These are phyloP conservation scores for Paulownia fortunei DNA, from an alignment of 257 asterid species.

Conservation along the genomic window DNA sequence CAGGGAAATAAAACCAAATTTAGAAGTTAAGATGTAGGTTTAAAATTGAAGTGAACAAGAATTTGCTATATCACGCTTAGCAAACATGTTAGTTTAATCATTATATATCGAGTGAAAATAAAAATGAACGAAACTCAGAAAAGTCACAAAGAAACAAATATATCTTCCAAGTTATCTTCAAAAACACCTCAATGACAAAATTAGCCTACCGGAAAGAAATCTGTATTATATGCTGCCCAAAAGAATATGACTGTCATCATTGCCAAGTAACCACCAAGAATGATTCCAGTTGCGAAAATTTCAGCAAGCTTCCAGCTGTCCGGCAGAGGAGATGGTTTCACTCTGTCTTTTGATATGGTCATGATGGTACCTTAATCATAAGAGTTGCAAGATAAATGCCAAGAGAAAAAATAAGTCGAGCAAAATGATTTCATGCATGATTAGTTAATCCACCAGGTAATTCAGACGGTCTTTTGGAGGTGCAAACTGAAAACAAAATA, in stretches of 20 bases:
- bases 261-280: conserved; percentile 94
- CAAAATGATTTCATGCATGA: background rate
- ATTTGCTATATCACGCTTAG: background rate
- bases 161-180: background rate
- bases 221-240: conserved; percentile 90
- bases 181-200: conserved; percentile 7
- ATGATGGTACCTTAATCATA: conserved; percentile 81
- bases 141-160: background rate
- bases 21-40: background rate
- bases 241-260: conserved; percentile 98
- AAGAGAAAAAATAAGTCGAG: background rate
- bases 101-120: background rate
- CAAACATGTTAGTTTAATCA: background rate
- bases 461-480: no score
- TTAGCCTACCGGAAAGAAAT: conserved; percentile 81
- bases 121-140: background rate
- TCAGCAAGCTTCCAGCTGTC: conserved; percentile 99
- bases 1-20: background rate
- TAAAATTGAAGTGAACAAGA: background rate
- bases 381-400: conserved; percentile 17
- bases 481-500: no score
- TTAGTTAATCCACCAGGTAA: background rate
- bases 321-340: conserved; percentile 95
- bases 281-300: conserved; percentile 86
- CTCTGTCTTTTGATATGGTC: conserved; percentile 98